These are phyloP conservation scores for Magnaporthales sp. DNA, from an alignment of 2,329 filamentous ascomycete genomes.

Conservation along the genomic window DNA sequence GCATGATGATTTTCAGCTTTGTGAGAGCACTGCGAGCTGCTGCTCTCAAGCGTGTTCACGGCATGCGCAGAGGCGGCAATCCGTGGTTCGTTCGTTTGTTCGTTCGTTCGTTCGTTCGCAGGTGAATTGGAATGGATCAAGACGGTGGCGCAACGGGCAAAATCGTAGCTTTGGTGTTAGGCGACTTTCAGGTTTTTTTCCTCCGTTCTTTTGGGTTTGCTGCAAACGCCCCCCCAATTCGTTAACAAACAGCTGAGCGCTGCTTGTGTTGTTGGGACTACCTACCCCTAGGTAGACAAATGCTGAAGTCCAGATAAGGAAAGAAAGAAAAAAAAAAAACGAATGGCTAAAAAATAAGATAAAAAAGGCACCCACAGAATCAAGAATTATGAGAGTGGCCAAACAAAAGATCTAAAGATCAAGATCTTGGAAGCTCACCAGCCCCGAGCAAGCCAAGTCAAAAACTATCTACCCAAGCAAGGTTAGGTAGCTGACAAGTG, in stretches of 20 bases:
- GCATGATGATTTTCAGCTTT: constrained; percentile 23
- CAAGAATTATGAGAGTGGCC: background rate
- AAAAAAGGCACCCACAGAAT: background rate
- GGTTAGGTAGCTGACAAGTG: background rate
- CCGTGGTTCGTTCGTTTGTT: background rate
- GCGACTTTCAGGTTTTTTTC: background rate
- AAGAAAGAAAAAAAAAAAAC: background rate
- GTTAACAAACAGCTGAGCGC: background rate
- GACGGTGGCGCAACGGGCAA: constrained; percentile 11
- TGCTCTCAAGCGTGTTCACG: background rate
- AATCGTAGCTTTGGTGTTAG: background rate
- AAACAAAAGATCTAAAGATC: background rate
- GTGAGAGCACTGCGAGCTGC: background rate
- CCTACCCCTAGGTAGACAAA: background rate
- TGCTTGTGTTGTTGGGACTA: background rate
- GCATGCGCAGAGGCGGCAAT: background rate
- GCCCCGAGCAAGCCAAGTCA: background rate
- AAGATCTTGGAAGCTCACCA: background rate
- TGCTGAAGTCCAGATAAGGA: background rate
- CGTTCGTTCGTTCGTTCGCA: background rate
- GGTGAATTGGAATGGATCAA: background rate
- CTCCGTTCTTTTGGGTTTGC: background rate
- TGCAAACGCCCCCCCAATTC: background rate
- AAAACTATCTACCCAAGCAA: too few relatives aligned
- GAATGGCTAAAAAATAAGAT: background rate